Evolutionary conservation across 192 early-diverging fungal genomes (phyloP), one percentile per base, ranked within the genome.

Genomic region (Dimargaris xerosporica): DNA sequence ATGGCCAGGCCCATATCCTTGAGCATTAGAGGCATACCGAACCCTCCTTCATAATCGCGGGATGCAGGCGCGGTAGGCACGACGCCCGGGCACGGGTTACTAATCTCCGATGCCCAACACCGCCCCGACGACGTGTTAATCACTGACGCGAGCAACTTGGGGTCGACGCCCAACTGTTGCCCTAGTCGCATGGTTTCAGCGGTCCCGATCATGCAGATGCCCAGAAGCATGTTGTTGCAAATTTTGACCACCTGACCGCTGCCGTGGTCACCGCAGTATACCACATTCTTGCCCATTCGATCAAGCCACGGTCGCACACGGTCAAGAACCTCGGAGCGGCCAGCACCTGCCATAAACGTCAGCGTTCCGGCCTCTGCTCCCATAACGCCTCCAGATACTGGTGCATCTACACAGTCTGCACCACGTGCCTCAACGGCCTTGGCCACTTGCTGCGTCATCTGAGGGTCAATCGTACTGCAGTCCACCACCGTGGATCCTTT

Each of bases 221-320:
- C 95, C 28, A 98, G 76, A 34, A 98, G 69, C 85, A 96, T 89
- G 70, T 98, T 98, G 78, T 98, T 98, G 77, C 90, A 91, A 52
- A 98, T 93, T 70, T 98, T 98, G 55, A 91, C 93, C 0, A 88
- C 86, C 65, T 92, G 91, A 3, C 93, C 93, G 15, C 82, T 85
- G 2, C 93, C 93, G 69, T 82, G 74, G 0, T 64, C 64, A 15
- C 95, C 93, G 70, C 91, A 95, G 67, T 87, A 75, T 19, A 90
- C 80, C 60, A 96, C 85, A 60, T 91, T 92, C 68, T 89, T 87
- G 43, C 91, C 93, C 94, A 96, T 98, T 46, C 71, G 66, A 44
- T 67, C 63, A 47, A 91, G 63, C 51, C 75, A 65, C 7, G 77
- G 75, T 54, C 86, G 85, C 21, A 82, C 86, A 3, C 59, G 28